These are phyloP conservation scores for Clitopilus passeckerianus DNA, from an alignment of 768 basidiomycete genomes.

Conservation along the genomic window DNA sequence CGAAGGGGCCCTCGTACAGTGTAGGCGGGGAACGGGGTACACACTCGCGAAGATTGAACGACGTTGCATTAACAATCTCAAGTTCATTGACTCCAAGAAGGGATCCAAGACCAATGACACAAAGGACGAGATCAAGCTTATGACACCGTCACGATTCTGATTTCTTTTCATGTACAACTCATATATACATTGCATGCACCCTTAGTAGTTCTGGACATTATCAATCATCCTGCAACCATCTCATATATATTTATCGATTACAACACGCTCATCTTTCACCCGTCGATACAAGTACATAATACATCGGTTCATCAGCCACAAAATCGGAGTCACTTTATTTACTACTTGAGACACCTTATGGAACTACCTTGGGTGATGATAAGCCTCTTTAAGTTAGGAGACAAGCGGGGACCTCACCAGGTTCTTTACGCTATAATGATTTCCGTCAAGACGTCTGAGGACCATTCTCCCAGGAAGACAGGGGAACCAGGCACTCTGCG, in stretches of 20 bases:
- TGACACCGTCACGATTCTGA: not conserved
- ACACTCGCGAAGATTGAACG: not conserved
- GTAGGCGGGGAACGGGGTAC: not conserved
- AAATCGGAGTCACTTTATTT: too few relatives aligned
- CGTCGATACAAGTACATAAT: not conserved
- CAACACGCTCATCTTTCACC: not conserved
- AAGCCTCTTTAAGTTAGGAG: too few relatives aligned
- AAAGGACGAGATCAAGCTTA: not conserved
- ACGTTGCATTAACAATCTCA: not conserved
- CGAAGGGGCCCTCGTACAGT: not conserved
- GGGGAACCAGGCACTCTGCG: not conserved
- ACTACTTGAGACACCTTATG: too few relatives aligned
- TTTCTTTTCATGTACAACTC: not conserved
- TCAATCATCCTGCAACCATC: not conserved
- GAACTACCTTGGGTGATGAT: too few relatives aligned
- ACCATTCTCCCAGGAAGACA: not conserved
- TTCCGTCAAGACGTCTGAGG: not conserved
- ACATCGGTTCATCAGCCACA: not conserved
- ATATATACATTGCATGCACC: too few relatives aligned
- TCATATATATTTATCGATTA: too few relatives aligned
- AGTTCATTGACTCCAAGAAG: not conserved
- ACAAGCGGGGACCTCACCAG: not conserved
- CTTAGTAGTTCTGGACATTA: not conserved
- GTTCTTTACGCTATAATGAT: not conserved
- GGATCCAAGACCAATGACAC: not conserved